Evolutionary conservation across 306 rosid species (phyloP), one percentile per base, ranked within the genome.

Genomic region (Vigna unguiculata): DNA sequence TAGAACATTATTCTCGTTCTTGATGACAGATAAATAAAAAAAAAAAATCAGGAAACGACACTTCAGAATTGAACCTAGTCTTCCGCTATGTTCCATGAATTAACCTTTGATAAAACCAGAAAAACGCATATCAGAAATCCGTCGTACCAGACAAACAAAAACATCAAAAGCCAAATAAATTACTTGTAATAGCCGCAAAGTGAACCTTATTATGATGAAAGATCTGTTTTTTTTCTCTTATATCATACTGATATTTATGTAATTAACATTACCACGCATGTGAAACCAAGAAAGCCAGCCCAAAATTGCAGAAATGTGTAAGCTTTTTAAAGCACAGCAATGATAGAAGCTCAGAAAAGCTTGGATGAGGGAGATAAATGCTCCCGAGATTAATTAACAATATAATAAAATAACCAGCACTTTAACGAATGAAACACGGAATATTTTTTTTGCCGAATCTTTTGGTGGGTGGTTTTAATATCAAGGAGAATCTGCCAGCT

Each of bases 401-500:
- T 45, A 32, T 32, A 34, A 60, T 48, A 63, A 58, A 78, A 63
- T 48, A 63, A 58, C 49, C 62, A 24, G 3, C 25, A 72, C 82
- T 62, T 71, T n/a, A 77, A 63, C 49, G 49, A 60, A 76, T 75
- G 49, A 72, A 71, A 72, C 75, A 77, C n/a, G 62, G 88, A 84
- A 78, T 82, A 71, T 32, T 55, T 38, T 43, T 78, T 49, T 21
- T n/a, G 76, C 78, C 75, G 79, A 91, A 86, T 81, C 80, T 71
- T 53, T 21, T 60, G 41, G 74, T 47, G 72, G 81, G 68, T 80
- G 87, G 86, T 82, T 80, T 80, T 83, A 86, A 90, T 86, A 72
- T 82, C 73, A 71, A n/a, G 71, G 61, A 65, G 83, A 86, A 89
- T 84, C 85, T 80, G 83, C 81, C 82, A 86, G 88, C 87, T 86